These are phyloP conservation scores for Trametes pubescens DNA, from an alignment of 1,284 basidiomycete species.

Conservation along the genomic window DNA sequence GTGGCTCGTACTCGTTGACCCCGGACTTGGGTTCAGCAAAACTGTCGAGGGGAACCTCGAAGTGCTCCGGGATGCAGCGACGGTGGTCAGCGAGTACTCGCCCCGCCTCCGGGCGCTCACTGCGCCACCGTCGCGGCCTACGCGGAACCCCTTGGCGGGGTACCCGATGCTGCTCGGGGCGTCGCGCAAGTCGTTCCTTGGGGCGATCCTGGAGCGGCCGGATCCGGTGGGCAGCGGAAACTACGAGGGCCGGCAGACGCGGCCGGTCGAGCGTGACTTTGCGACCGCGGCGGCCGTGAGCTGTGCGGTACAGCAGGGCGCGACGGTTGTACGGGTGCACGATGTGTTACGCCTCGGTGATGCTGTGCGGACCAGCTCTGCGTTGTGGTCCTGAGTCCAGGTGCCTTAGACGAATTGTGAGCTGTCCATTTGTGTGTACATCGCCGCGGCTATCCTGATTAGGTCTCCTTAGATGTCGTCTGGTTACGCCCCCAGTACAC, in stretches of 20 bases:
- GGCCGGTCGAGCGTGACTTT: slow-evolving; percentile 73
- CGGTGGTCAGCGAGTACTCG: slow-evolving; percentile 53
- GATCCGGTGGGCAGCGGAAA: slow-evolving; percentile 41
- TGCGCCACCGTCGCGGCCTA: slow-evolving; percentile 8
- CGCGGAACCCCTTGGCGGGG: slow-evolving; percentile 62
- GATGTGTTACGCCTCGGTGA: slow-evolving; percentile 78
- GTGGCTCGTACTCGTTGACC: slow-evolving; percentile 94
- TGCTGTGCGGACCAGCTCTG: slow-evolving; percentile 60
- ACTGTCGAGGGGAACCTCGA: slow-evolving; percentile 78
- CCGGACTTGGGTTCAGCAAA: slow-evolving; percentile 97
- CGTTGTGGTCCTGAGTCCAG: slow-evolving; percentile 45
- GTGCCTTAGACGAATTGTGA: neutral
- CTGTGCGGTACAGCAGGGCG: slow-evolving; percentile 80
- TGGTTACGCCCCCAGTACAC: neutral
- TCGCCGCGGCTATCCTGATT: neutral
- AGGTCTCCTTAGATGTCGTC: too few species aligned
- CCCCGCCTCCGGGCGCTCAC: slow-evolving; percentile 35
- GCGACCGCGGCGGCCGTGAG: slow-evolving; percentile 87
- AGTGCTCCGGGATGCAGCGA: slow-evolving; percentile 64
- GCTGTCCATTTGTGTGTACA: neutral
- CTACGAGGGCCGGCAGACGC: slow-evolving; percentile 58
- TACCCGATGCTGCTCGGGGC: slow-evolving; percentile 83
- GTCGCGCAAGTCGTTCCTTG: slow-evolving; percentile 88
- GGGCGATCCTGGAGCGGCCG: slow-evolving; percentile 59
- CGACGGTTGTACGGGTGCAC: slow-evolving; percentile 85